phyloP scores from a whole-genome alignment of 495 filamentous ascomycete species.

The Daldinia bambusicola region DNA sequence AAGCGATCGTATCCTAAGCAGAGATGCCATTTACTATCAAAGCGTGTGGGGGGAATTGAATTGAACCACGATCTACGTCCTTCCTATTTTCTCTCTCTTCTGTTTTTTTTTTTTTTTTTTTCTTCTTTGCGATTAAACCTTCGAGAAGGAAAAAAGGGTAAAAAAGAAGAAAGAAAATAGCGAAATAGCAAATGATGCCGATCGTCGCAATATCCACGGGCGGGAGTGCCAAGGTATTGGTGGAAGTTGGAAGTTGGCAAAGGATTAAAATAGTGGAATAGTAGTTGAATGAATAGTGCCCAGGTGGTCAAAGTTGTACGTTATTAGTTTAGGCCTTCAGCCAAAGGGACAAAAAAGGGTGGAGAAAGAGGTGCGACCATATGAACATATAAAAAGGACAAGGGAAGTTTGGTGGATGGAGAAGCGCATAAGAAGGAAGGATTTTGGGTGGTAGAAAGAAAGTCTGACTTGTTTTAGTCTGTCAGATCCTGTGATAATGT shows the following conservation, averaged over 20 bases:
- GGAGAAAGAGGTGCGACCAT: conserved; percentile 41
- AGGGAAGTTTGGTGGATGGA: conserved; percentile 16
- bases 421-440: conserved; percentile 14
- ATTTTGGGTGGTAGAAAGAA: conserved; percentile 17
- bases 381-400: conserved; percentile 6
- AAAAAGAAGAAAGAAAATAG: conserved; percentile 17
- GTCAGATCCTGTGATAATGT: conserved; percentile 18
- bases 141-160: conserved; percentile 11
- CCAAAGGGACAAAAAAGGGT: conserved; percentile 33
- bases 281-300: too few species aligned
- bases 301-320: conserved; percentile 23
- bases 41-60: conserved; percentile 16
- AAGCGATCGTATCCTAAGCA: conserved; percentile 20
- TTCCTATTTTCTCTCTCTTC: background rate
- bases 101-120: background rate
- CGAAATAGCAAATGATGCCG: conserved; percentile 28
- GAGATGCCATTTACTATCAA: conserved; percentile 40
- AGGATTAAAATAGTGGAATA: conserved; percentile 28
- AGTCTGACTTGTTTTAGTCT: background rate
- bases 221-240: conserved; percentile 18
- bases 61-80: conserved; percentile 4
- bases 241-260: conserved; percentile 37
- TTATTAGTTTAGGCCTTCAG: conserved; percentile 32
- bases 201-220: conserved; percentile 16
- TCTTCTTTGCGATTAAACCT: background rate